These are phyloP conservation scores for Amoebophrya sp. DNA, from an alignment of 169 alveolate species.

Conservation along the genomic window DNA sequence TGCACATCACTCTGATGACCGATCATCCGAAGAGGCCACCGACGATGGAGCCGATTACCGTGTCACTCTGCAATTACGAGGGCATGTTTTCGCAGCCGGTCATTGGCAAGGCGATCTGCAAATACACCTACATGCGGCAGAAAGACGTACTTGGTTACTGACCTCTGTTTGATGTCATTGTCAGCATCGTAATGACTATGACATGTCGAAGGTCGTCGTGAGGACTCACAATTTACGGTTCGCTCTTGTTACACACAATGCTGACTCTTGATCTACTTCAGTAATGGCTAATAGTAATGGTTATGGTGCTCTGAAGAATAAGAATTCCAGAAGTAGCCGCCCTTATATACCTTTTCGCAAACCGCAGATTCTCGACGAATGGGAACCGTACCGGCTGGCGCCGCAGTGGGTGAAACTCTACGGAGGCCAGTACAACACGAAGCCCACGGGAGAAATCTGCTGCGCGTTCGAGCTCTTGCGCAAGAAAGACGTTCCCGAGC, in stretches of 20 bases:
- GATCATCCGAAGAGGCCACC: neutral
- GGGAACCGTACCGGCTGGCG: constrained; percentile 11
- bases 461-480: neutral
- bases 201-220: too few relatives aligned
- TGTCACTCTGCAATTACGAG: neutral
- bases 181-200: too few relatives aligned
- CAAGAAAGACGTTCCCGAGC: neutral
- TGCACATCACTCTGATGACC: neutral
- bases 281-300: too few relatives aligned
- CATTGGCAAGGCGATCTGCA: neutral
- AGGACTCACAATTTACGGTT: too few relatives aligned
- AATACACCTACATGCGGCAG: constrained; percentile 1
- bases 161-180: too few relatives aligned
- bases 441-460: neutral
- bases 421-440: neutral
- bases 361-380: neutral
- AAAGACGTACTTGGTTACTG: neutral
- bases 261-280: too few relatives aligned
- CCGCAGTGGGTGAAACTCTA: constrained; percentile 25
- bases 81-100: neutral
- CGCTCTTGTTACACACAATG: too few relatives aligned
- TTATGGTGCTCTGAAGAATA: too few relatives aligned
- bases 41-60: neutral
- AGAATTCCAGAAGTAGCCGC: too few relatives aligned
- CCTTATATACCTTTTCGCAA: too few relatives aligned